A percentile compares a stretch with the other conserved stretches of the same genome.
These are phyloP conservation scores for Phytopythium cucurbitacearum DNA, from an alignment of 352 stramenopile species.

Conservation along the genomic window DNA sequence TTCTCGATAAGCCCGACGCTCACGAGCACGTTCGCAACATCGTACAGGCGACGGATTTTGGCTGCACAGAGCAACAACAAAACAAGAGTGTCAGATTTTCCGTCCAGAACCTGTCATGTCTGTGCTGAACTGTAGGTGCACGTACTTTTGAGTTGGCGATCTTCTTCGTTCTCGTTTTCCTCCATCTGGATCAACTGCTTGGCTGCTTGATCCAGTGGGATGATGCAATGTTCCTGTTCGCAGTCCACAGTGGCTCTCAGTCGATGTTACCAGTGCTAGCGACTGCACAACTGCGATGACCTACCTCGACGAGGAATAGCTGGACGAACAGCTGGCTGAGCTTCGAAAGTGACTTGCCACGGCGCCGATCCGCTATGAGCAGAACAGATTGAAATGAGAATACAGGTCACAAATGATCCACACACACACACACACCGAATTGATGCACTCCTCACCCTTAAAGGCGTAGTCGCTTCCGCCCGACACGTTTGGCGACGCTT, in stretches of 20 bases:
- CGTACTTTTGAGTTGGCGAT: conserved; percentile 80
- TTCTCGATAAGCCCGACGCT: conserved; percentile 92
- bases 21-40: conserved; percentile 96
- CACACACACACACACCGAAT: no score
- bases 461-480: conserved; percentile 46
- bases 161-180: conserved; percentile 67
- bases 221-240: conserved; percentile 82
- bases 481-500: conserved; percentile 12
- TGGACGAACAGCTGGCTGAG: conserved; percentile 95
- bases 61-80: conserved; percentile 29
- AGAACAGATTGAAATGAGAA: not conserved
- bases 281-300: conserved; percentile 6
- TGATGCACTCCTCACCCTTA: conserved; percentile 37
- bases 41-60: conserved; percentile 96
- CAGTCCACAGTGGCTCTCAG: not conserved
- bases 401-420: not conserved
- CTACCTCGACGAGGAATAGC: conserved; percentile 89
- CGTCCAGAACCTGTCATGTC: not conserved
- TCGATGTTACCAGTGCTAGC: not conserved
- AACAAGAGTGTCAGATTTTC: not conserved
- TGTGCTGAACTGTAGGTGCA: not conserved
- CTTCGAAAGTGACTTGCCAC: conserved; percentile 87
- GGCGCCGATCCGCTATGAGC: conserved; percentile 39
- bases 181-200: conserved; percentile 92
- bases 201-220: conserved; percentile 91